These are phyloP conservation scores for Capillidium heterosporum DNA, from an alignment of 371 early-diverging fungal species.

Conservation along the genomic window DNA sequence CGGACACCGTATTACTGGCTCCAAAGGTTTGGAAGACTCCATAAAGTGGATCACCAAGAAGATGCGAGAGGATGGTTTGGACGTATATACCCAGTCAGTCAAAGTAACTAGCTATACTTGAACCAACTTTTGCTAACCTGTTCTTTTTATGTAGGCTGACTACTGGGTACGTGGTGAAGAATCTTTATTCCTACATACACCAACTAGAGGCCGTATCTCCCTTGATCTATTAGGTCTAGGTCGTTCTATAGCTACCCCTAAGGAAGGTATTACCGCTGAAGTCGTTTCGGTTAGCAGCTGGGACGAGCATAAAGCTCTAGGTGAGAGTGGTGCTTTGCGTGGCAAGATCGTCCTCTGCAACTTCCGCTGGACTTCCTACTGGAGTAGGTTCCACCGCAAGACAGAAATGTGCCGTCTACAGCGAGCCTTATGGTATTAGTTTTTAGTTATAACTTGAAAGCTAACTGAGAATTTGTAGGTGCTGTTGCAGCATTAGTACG, in stretches of 20 bases:
- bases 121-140: neutral
- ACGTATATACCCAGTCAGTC: neutral
- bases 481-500: conserved; percentile 28
- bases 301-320: conserved; percentile 18
- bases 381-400: conserved; percentile 13
- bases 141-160: conserved; percentile 10
- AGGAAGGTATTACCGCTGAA: conserved; percentile 23
- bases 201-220: conserved; percentile 22
- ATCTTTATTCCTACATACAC: conserved; percentile 19
- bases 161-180: conserved; percentile 25
- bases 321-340: conserved; percentile 14
- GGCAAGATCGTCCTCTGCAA: conserved; percentile 29
- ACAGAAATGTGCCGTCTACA: conserved; percentile 18
- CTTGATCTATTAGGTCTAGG: conserved; percentile 28
- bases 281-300: conserved; percentile 21
- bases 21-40: conserved; percentile 16
- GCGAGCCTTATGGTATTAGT: conserved; percentile 19
- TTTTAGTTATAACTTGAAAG: neutral
- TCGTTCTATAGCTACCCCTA: conserved; percentile 19
- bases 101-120: neutral
- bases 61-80: neutral
- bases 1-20: conserved; percentile 27
- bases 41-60: neutral
- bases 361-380: conserved; percentile 20
- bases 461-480: neutral